Percentiles rank a stretch among this genome's conserved stretches.
These are phyloP conservation scores for Fusarium austroafricanum DNA, from an alignment of 2,329 filamentous ascomycete species.

Conservation along the genomic window DNA sequence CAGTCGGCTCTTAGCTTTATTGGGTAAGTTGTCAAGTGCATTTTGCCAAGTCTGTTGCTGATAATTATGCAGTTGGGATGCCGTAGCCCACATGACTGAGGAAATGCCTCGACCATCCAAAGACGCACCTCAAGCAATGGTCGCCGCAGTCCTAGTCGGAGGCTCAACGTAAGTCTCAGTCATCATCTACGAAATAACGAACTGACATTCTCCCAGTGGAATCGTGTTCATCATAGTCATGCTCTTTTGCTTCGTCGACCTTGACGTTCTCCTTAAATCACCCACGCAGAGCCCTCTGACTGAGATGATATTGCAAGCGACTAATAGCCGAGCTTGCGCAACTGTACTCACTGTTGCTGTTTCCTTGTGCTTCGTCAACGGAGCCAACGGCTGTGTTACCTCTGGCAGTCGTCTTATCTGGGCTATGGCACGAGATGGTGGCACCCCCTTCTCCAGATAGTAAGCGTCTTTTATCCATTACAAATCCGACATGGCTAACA, in stretches of 20 bases:
- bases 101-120: constrained; percentile 57
- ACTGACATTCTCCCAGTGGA: constrained; percentile 42
- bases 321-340: constrained; percentile 53
- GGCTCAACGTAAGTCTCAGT: constrained; percentile 53
- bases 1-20: constrained; percentile 53
- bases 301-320: constrained; percentile 58
- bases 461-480: neutral
- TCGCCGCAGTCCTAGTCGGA: constrained; percentile 54
- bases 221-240: constrained; percentile 56
- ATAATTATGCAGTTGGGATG: constrained; percentile 52
- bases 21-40: constrained; percentile 19
- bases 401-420: constrained; percentile 58
- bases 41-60: neutral
- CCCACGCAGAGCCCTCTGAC: constrained; percentile 59
- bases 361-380: constrained; percentile 58
- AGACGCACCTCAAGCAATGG: constrained; percentile 57
- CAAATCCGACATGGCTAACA: neutral
- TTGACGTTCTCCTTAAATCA: constrained; percentile 50
- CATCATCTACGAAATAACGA: accelerated
- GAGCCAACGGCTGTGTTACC: constrained; percentile 57
- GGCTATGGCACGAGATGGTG: constrained; percentile 60
- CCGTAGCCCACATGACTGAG: constrained; percentile 59
- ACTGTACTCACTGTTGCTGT: constrained; percentile 57
- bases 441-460: constrained; percentile 49
- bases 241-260: constrained; percentile 56